These are phyloP conservation scores for Botrytis fragariae DNA, from an alignment of 2,329 filamentous ascomycete genomes.

Conservation along the genomic window DNA sequence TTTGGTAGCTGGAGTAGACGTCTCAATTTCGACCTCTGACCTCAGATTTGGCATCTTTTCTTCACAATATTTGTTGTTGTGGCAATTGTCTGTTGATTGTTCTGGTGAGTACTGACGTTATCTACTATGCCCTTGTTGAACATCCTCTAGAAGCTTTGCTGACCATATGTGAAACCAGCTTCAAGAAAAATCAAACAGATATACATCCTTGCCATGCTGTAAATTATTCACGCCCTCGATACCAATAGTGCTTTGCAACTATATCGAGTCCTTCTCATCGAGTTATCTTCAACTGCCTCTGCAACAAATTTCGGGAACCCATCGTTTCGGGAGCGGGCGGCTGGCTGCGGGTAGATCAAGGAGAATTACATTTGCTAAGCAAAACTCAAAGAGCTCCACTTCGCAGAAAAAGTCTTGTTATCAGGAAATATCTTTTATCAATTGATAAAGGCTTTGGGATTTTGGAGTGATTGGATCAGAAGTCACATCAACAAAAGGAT, in stretches of 20 bases:
- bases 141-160: neutral
- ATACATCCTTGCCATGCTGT: slow-evolving; percentile 27
- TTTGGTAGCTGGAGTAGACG: slow-evolving; percentile 9
- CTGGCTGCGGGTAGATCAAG: slow-evolving; percentile 10
- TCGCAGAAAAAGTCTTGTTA: slow-evolving; percentile 15
- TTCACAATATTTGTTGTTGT: neutral
- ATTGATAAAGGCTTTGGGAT: neutral
- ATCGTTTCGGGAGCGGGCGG: neutral
- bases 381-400: slow-evolving; percentile 19
- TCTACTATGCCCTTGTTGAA: neutral
- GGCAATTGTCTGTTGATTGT: neutral
- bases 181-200: slow-evolving; percentile 9
- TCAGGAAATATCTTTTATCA: slow-evolving; percentile 1
- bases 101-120: neutral
- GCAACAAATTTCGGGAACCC: neutral
- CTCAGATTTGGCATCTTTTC: neutral
- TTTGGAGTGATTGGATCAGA: neutral
- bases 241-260: slow-evolving; percentile 20
- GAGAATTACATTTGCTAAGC: slow-evolving; percentile 17
- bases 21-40: slow-evolving; percentile 10
- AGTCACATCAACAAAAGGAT: neutral
- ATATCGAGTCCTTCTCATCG: slow-evolving; percentile 14
- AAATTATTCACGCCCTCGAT: slow-evolving; percentile 23
- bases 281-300: slow-evolving; percentile 8
- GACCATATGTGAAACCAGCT: slow-evolving; percentile 17